A percentile compares a stretch with the other conserved stretches of the same genome.
Evolutionary conservation across 2,329 filamentous ascomycete species (phyloP).

Genomic region (Scedosporium apiospermum): DNA sequence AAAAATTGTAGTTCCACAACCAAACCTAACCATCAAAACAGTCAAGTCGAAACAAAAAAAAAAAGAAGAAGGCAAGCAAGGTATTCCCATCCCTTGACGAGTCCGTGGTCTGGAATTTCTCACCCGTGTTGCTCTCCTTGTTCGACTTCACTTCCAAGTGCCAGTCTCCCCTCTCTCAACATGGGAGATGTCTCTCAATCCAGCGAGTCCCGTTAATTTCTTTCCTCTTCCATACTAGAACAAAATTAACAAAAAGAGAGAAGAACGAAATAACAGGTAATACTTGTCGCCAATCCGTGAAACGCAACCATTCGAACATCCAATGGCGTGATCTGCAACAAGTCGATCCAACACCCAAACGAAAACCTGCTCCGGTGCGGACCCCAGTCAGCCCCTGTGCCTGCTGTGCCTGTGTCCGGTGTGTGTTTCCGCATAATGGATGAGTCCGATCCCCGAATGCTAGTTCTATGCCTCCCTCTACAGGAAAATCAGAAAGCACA

Average conservation of each 20-base stretch:
- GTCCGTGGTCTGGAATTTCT: too few species aligned
- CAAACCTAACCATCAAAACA: not conserved
- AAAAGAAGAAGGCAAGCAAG: not conserved
- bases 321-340: constrained; percentile 1
- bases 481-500: too few species aligned
- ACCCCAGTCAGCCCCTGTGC: not conserved
- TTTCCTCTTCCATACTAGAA: not conserved
- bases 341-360: not conserved
- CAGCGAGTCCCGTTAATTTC: not conserved
- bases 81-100: not conserved
- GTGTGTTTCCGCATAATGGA: not conserved
- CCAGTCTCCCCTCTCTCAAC: not conserved
- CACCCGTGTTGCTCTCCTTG: not conserved
- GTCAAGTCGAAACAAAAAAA: not conserved
- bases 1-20: not conserved
- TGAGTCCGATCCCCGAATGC: too few species aligned
- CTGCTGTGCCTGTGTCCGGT: not conserved
- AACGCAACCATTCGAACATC: not conserved
- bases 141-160: not conserved
- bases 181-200: not conserved
- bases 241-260: not conserved
- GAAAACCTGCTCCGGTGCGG: constrained; percentile 1
- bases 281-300: not conserved
- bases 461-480: not conserved
- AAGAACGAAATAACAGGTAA: constrained; percentile 3